A percentile compares a stretch with the other conserved stretches of the same genome.
These are phyloP conservation scores for Penicillium sp. DNA, from an alignment of 2,329 filamentous ascomycete species.

Conservation along the genomic window DNA sequence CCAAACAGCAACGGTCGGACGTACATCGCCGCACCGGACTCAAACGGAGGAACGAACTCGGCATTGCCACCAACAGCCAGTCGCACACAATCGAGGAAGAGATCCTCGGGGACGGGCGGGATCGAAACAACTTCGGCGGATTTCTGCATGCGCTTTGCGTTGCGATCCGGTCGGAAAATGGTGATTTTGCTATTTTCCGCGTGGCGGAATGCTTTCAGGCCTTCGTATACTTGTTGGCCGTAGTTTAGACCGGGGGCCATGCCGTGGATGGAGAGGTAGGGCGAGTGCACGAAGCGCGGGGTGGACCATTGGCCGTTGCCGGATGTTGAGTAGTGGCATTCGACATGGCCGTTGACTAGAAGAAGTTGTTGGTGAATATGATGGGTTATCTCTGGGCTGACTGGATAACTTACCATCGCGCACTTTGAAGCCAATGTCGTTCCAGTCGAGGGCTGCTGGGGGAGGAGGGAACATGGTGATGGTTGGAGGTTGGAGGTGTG, in stretches of 20 bases:
- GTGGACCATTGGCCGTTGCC: slow-evolving; percentile 76
- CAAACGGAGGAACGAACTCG: slow-evolving; percentile 86
- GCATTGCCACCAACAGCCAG: slow-evolving; percentile 88
- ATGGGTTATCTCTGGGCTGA: background rate
- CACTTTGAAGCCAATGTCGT: slow-evolving; percentile 88
- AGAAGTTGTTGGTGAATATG: background rate
- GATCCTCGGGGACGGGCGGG: slow-evolving; percentile 75
- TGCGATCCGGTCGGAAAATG: slow-evolving; percentile 86
- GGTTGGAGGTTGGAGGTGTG: background rate
- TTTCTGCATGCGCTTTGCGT: slow-evolving; percentile 83
- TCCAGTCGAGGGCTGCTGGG: slow-evolving; percentile 70
- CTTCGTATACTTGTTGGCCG: slow-evolving; percentile 96
- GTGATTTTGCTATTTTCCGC: slow-evolving; percentile 68
- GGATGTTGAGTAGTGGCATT: slow-evolving; percentile 78
- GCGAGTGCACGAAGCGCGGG: slow-evolving; percentile 79
- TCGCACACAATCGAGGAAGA: slow-evolving; percentile 77
- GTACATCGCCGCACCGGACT: slow-evolving; percentile 90
- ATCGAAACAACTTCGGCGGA: slow-evolving; percentile 84
- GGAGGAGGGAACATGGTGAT: slow-evolving; percentile 40
- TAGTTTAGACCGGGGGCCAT: slow-evolving; percentile 97
- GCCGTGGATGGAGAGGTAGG: slow-evolving; percentile 87
- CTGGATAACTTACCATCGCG: slow-evolving; percentile 71
- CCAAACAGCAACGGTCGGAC: slow-evolving; percentile 89
- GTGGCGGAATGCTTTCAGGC: slow-evolving; percentile 91
- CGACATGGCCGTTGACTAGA: slow-evolving; percentile 89